Conservation (phyloP, 305 asterid species). For the Solanum aculeatissimum region DNA sequence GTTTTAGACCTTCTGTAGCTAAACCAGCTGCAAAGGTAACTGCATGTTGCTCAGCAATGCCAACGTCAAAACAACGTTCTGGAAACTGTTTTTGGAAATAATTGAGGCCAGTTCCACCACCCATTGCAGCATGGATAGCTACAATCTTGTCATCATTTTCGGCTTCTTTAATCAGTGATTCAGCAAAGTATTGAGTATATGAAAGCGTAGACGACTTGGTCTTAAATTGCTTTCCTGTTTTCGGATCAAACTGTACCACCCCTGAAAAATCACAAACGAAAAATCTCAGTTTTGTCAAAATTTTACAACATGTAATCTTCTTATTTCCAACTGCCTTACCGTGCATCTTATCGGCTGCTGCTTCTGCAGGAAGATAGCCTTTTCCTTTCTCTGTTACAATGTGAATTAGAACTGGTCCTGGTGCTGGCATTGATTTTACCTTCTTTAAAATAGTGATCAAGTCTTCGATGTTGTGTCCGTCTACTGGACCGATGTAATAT, state of each 20-base stretch:
- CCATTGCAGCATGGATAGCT: conserved; percentile 85
- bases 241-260: conserved; percentile 65
- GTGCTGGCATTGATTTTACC: conserved; percentile 61
- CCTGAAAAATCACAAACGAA: conserved; percentile 21
- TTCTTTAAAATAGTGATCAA: conserved; percentile 43
- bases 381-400: conserved; percentile 71
- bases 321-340: conserved; percentile 23
- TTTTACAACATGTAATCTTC: background rate
- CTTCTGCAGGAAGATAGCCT: conserved; percentile 74
- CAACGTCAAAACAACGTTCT: conserved; percentile 63
- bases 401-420: conserved; percentile 77
- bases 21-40: conserved; percentile 82
- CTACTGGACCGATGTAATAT: conserved; percentile 80
- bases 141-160: conserved; percentile 48
- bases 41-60: conserved; percentile 84
- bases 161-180: conserved; percentile 67
- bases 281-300: background rate
- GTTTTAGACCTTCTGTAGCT: conserved; percentile 74
- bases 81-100: conserved; percentile 58
- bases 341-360: conserved; percentile 70
- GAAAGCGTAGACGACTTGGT: conserved; percentile 39
- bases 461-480: conserved; percentile 64
- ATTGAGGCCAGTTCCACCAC: conserved; percentile 75
- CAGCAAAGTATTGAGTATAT: conserved; percentile 65
- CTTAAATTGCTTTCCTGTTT: conserved; percentile 62